Evolutionary conservation across 2,329 filamentous ascomycete genomes (phyloP).

Genomic region (Penicillium sp.): DNA sequence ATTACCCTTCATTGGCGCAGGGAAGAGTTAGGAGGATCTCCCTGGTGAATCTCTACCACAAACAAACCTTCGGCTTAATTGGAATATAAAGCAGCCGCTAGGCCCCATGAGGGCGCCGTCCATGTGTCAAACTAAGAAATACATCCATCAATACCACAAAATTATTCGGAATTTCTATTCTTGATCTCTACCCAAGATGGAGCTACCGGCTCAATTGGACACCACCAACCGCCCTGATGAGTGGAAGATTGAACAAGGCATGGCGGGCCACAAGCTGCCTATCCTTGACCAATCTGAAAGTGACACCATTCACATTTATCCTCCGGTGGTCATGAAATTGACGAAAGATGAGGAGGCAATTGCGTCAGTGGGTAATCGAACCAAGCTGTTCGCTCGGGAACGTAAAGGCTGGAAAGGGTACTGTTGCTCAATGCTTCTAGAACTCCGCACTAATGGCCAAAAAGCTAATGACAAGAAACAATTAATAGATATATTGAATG

Average conservation of each 20-base stretch:
- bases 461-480: background rate
- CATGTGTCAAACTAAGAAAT: background rate
- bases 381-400: slow-evolving; percentile 46
- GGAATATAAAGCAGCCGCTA: too few species aligned
- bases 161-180: background rate
- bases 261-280: slow-evolving; percentile 49
- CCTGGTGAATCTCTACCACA: too few species aligned
- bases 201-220: background rate
- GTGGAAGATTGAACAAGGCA: slow-evolving; percentile 57
- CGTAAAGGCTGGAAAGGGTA: slow-evolving; percentile 50
- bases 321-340: slow-evolving; percentile 26
- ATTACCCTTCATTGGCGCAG: too few species aligned
- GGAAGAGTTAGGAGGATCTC: too few species aligned
- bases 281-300: slow-evolving; percentile 49
- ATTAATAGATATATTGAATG: slow-evolving; percentile 62
- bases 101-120: too few species aligned
- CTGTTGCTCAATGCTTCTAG: background rate
- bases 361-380: slow-evolving; percentile 40
- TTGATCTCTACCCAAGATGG: background rate
- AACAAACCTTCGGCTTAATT: too few species aligned
- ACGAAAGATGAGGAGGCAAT: slow-evolving; percentile 47
- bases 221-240: slow-evolving; percentile 44
- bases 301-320: slow-evolving; percentile 32
- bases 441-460: background rate
- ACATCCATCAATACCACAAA: background rate